Evolutionary conservation across 345 rosid genomes (phyloP).

Genomic region (Aquilaria yunnanensis): DNA sequence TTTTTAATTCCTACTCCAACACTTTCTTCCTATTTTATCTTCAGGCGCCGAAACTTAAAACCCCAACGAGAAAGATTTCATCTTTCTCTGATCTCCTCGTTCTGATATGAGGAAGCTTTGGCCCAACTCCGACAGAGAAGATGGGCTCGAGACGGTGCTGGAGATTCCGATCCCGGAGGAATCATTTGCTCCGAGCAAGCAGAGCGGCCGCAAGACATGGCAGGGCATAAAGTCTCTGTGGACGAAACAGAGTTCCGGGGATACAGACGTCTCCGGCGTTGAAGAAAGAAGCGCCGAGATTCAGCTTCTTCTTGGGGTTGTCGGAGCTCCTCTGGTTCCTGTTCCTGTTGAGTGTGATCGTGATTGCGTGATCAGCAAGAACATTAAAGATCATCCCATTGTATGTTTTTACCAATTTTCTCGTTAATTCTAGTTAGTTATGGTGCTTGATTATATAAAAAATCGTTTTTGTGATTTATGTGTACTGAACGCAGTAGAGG

Average conservation of each 20-base stretch:
- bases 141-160: constrained; percentile 74
- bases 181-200: constrained; percentile 37
- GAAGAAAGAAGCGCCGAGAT: constrained; percentile 28
- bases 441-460: background rate
- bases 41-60: constrained; percentile 8
- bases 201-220: constrained; percentile 20
- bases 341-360: constrained; percentile 9
- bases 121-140: constrained; percentile 74
- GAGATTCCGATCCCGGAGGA: constrained; percentile 93
- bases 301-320: constrained; percentile 33
- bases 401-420: constrained; percentile 12
- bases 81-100: background rate
- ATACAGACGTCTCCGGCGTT: constrained; percentile 13
- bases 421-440: background rate
- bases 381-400: constrained; percentile 26
- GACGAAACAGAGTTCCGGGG: constrained; percentile 19
- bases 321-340: constrained; percentile 29
- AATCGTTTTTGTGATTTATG: too few relatives aligned
- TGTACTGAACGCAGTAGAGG: too few relatives aligned
- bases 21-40: background rate
- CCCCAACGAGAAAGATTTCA: too few relatives aligned
- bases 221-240: constrained; percentile 23
- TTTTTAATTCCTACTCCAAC: too few relatives aligned
- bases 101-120: constrained; percentile 68
- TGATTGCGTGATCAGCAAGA: constrained; percentile 20